A percentile compares a stretch with the other conserved stretches of the same genome.
These are phyloP conservation scores for Diaporthe sp. DNA, from an alignment of 2,329 filamentous ascomycete genomes.

Conservation along the genomic window DNA sequence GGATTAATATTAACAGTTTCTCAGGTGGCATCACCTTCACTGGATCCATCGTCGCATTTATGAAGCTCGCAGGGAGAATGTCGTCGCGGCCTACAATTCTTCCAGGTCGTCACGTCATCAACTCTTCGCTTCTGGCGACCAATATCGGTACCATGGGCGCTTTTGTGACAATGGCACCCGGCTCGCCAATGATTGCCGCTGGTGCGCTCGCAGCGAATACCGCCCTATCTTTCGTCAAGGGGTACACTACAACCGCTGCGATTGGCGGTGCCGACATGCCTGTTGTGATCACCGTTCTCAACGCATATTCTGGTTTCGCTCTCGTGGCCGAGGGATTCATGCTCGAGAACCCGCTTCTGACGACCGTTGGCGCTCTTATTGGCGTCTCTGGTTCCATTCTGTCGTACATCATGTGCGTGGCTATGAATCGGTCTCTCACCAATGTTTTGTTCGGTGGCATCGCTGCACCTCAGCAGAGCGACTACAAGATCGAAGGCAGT, in stretches of 20 bases:
- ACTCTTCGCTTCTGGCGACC: slow-evolving; percentile 78
- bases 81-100: slow-evolving; percentile 80
- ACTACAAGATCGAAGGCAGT: slow-evolving; percentile 83
- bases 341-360: slow-evolving; percentile 88
- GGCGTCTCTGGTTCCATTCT: slow-evolving; percentile 91
- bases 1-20: slow-evolving; percentile 30
- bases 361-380: slow-evolving; percentile 87
- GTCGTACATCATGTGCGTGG: slow-evolving; percentile 88
- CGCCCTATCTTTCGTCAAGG: slow-evolving; percentile 84
- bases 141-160: slow-evolving; percentile 88
- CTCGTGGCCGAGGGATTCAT: slow-evolving; percentile 93
- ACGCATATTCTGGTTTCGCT: slow-evolving; percentile 91
- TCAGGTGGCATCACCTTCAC: slow-evolving; percentile 86
- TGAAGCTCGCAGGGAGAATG: slow-evolving; percentile 88
- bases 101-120: slow-evolving; percentile 81
- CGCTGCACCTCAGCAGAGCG: slow-evolving; percentile 69
- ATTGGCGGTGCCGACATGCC: slow-evolving; percentile 96
- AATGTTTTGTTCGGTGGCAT: slow-evolving; percentile 92
- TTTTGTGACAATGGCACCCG: slow-evolving; percentile 85
- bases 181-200: slow-evolving; percentile 82
- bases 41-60: slow-evolving; percentile 88
- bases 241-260: slow-evolving; percentile 87
- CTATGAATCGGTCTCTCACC: slow-evolving; percentile 91
- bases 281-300: slow-evolving; percentile 90
- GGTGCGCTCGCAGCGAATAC: slow-evolving; percentile 83